Percentiles rank a stretch among this genome's conserved stretches.
Conservation (phyloP, 208 protist genomes). For the Naegleria gruberi region DNA sequence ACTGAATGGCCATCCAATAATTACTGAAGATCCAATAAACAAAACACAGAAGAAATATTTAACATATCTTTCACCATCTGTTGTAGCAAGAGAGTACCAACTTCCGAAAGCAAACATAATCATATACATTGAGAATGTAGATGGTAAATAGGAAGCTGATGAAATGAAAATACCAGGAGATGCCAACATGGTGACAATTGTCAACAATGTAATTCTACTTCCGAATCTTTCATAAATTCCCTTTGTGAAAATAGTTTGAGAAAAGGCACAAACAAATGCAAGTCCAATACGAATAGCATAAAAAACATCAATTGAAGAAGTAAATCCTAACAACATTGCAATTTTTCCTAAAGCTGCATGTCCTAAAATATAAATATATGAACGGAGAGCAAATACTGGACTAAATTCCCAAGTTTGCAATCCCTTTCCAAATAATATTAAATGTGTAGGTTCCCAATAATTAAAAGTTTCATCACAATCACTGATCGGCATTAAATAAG, state of each 20-base stretch:
- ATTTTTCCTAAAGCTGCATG: slow-evolving; percentile 37
- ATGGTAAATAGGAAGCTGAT: background rate
- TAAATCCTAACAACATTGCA: slow-evolving; percentile 12
- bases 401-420: slow-evolving; percentile 93
- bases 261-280: slow-evolving; percentile 36
- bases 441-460: slow-evolving; percentile 90
- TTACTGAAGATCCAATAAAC: background rate
- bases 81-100: background rate
- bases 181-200: background rate
- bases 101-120: background rate
- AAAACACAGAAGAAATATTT: background rate
- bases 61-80: too few species aligned
- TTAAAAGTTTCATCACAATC: slow-evolving; percentile 94
- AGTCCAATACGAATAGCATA: slow-evolving; percentile 28
- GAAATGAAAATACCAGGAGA: slow-evolving; percentile 19
- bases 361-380: slow-evolving; percentile 71
- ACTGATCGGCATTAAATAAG: slow-evolving; percentile 56
- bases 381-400: slow-evolving; percentile 69
- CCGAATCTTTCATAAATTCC: slow-evolving; percentile 11
- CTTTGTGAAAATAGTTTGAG: slow-evolving; percentile 33
- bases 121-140: background rate
- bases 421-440: slow-evolving; percentile 74
- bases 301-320: slow-evolving; percentile 25
- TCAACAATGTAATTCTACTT: background rate
- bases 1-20: slow-evolving; percentile 28